phyloP scores from a whole-genome alignment of 345 rosid genomes.

The Brassica nigra region DNA sequence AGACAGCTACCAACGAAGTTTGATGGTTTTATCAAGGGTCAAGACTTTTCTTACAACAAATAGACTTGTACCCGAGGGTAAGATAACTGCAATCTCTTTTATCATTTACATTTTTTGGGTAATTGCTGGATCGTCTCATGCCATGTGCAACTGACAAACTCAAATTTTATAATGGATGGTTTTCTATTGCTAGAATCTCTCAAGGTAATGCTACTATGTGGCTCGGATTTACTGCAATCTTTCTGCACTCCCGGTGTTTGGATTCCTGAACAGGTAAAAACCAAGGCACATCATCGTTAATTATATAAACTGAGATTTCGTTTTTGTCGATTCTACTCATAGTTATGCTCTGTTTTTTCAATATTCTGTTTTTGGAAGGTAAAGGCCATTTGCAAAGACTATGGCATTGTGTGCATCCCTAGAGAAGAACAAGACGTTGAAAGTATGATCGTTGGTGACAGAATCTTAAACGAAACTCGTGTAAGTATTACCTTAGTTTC shows the following conservation, averaged over 20 bases:
- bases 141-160: conserved; percentile 1
- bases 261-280: conserved; percentile 80
- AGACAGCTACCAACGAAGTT: conserved; percentile 63
- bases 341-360: not conserved
- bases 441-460: conserved; percentile 51
- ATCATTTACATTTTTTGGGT: not conserved
- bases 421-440: conserved; percentile 81
- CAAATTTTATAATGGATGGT: conserved; percentile 1
- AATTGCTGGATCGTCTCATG: not conserved
- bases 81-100: conserved; percentile 18
- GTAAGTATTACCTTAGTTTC: conserved; percentile 38
- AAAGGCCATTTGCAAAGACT: conserved; percentile 62
- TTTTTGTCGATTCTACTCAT: conserved; percentile 9
- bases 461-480: conserved; percentile 52
- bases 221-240: conserved; percentile 86
- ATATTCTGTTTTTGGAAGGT: conserved; percentile 47
- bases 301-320: not conserved
- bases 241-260: conserved; percentile 76
- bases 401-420: conserved; percentile 83
- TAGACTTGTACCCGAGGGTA: conserved; percentile 50
- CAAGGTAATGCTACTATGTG: conserved; percentile 84
- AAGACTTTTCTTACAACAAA: conserved; percentile 47
- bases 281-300: not conserved
- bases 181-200: conserved; percentile 55
- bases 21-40: conserved; percentile 63